A percentile compares a stretch with the other conserved stretches of the same genome.
phyloP scores from a whole-genome alignment of 2,329 filamentous ascomycete species.

The Lecanicillium sp. region DNA sequence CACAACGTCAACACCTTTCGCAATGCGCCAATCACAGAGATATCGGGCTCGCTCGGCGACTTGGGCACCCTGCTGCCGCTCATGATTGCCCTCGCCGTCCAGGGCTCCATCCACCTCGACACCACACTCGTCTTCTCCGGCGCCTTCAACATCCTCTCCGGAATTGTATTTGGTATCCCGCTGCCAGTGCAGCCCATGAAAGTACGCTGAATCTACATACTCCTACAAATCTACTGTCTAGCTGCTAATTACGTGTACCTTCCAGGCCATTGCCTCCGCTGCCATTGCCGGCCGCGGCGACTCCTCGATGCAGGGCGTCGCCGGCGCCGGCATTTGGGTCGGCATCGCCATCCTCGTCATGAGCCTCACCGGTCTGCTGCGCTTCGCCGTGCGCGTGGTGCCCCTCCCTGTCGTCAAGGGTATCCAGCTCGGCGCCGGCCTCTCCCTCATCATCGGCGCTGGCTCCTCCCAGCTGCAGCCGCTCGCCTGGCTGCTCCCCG shows the following conservation, averaged over 20 bases:
- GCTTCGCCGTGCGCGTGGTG: conserved; percentile 65
- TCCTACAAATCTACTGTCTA: too few species aligned
- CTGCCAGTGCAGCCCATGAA: conserved; percentile 88
- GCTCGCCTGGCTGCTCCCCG: conserved; percentile 61
- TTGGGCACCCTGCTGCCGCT: conserved; percentile 85
- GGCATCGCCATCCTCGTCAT: conserved; percentile 67
- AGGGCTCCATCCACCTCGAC: conserved; percentile 72
- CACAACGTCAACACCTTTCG: conserved; percentile 46
- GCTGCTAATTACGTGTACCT: too few species aligned
- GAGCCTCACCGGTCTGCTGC: conserved; percentile 71
- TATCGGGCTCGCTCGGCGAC: conserved; percentile 83
- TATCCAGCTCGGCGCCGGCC: conserved; percentile 86
- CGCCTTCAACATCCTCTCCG: conserved; percentile 78
- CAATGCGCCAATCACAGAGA: conserved; percentile 54
- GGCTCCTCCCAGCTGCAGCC: conserved; percentile 61
- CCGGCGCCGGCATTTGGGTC: conserved; percentile 72
- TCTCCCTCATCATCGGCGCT: conserved; percentile 75
- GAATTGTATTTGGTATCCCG: conserved; percentile 77
- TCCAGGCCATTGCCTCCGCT: conserved; percentile 81
- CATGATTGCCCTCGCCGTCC: conserved; percentile 76
- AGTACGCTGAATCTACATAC: too few species aligned
- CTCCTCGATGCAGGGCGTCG: conserved; percentile 51
- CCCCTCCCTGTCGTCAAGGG: conserved; percentile 88
- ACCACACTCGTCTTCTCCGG: conserved; percentile 86
- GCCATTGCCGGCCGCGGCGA: conserved; percentile 66